Percentiles rank a stretch among this genome's conserved stretches.
Evolutionary conservation across 2,329 filamentous ascomycete genomes (phyloP).

Genomic region (Penicillium glabrum): DNA sequence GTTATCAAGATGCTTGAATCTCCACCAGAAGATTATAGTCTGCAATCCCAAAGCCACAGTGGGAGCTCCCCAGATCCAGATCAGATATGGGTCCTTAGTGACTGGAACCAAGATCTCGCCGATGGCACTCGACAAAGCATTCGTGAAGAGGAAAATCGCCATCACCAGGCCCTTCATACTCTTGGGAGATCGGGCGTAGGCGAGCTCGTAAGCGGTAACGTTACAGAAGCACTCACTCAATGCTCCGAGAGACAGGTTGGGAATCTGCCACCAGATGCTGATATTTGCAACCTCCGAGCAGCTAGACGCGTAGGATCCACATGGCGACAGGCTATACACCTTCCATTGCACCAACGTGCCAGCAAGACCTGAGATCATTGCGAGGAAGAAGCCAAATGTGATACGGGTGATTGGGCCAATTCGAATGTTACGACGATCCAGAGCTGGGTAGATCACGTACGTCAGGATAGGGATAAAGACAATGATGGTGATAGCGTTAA

Average conservation of each 20-base stretch:
- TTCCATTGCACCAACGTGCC: conserved; percentile 45
- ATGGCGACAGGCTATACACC: conserved; percentile 49
- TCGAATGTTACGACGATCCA: conserved; percentile 44
- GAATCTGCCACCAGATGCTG: conserved; percentile 46
- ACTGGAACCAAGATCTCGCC: conserved; percentile 45
- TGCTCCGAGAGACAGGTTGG: conserved; percentile 38
- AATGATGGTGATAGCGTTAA: conserved; percentile 54
- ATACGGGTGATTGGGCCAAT: conserved; percentile 53
- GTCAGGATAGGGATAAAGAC: conserved; percentile 49
- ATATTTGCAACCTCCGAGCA: conserved; percentile 42
- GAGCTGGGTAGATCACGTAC: conserved; percentile 49
- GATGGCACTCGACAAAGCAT: conserved; percentile 40
- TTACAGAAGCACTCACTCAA: conserved; percentile 44
- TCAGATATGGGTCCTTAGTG: conserved; percentile 49
- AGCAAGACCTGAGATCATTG: conserved; percentile 44
- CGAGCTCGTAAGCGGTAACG: conserved; percentile 47
- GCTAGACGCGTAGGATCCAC: conserved; percentile 42
- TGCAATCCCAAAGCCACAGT: conserved; percentile 51
- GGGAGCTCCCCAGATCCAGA: conserved; percentile 51
- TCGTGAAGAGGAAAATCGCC: conserved; percentile 44
- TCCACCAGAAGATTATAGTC: conserved; percentile 50
- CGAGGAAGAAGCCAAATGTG: conserved; percentile 53
- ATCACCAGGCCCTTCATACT: conserved; percentile 46
- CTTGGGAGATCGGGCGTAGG: conserved; percentile 44
- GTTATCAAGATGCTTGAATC: conserved; percentile 49